Base-by-base conservation (phyloP, 208 protist species). In the Naegleria lovaniensis region DNA sequence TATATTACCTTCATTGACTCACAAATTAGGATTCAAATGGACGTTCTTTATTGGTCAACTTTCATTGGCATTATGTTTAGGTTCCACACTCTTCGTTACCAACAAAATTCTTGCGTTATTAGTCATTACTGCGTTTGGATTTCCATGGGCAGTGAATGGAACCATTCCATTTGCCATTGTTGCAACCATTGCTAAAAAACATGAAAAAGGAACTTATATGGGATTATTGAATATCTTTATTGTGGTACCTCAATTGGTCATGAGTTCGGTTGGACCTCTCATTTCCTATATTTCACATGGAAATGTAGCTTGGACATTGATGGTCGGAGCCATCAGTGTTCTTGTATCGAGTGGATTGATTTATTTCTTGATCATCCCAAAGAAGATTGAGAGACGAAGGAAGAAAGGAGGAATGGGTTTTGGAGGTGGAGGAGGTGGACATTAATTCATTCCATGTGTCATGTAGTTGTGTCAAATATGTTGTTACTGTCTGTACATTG, bases 161-260 rank as follows among this genome's bases (percentile, higher is more conserved):
- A 76, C 51, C 0, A 85, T 90, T 58, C 88, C 88, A 55, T 90
- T 90, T 58, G 88, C 51, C 9, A 25, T 90, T 25, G n/a, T 39
- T 2, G 88, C 88, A 36, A 84, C 67, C 41, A 39, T 33, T 59
- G 88, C 88, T 58, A 11, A 48, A 36, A 38, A 85, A 15, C 13
- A 84, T 51, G 16, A 90, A 16, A 84, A 85, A 25, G 88, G 88
- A n/a, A 55, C 48, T 13, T 90, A 36, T 58, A 76, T 90, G 88
- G 88, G 88, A 51, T 5, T 85, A 36, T 29, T 90, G 25, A 90
- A 90, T 13, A 90, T 90, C 6, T 90, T 90, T n/a, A 41, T 90
- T 33, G 88, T 90, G 0, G 15, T 90, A 55, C 88, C 88, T 76
- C 88, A 90, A 58, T 90, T 84, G 5, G 25, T 58, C 0, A 76